These are phyloP conservation scores for Hymenoscyphus fraxineus DNA, from an alignment of 2,329 filamentous ascomycete species.

Conservation along the genomic window DNA sequence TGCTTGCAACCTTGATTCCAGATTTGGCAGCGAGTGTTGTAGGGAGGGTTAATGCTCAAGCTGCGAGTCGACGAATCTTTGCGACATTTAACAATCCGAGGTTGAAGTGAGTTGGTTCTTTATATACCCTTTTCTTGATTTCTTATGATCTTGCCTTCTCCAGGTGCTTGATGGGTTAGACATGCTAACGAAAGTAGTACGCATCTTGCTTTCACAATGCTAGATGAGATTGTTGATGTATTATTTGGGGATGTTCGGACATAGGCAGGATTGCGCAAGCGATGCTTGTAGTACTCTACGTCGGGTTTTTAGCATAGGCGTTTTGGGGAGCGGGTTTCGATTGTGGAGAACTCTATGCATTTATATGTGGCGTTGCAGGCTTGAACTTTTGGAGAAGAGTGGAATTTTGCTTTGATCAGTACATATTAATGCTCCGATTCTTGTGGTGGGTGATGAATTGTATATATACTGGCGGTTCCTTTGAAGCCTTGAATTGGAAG, in stretches of 20 bases:
- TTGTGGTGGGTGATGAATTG: not conserved
- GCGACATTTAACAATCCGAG: constrained; percentile 87
- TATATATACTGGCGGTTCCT: not conserved
- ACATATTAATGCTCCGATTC: not conserved
- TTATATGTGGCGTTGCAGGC: not conserved
- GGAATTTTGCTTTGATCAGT: not conserved
- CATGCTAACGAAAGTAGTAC: constrained; percentile 28
- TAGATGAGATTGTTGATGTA: constrained; percentile 37
- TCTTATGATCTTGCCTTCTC: no score
- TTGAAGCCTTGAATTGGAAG: not conserved
- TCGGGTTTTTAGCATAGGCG: constrained; percentile 28
- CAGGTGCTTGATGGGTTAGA: not conserved
- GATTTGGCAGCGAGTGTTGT: constrained; percentile 92
- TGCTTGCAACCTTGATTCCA: constrained; percentile 84
- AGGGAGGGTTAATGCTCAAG: constrained; percentile 84
- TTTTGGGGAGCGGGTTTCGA: constrained; percentile 10
- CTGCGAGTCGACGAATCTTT: constrained; percentile 82
- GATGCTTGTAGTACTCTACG: not conserved
- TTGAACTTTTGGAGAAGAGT: not conserved
- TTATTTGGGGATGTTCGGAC: constrained; percentile 32
- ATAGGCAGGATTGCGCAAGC: constrained; percentile 16
- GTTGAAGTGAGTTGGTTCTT: constrained; percentile 66
- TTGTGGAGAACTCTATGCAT: not conserved
- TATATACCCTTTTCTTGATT: not conserved
- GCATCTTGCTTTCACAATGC: constrained; percentile 36